Evolutionary conservation across 2,329 filamentous ascomycete genomes (phyloP), one percentile per base, ranked within the genome.

Genomic region (Verticillium zaregamsianum): DNA sequence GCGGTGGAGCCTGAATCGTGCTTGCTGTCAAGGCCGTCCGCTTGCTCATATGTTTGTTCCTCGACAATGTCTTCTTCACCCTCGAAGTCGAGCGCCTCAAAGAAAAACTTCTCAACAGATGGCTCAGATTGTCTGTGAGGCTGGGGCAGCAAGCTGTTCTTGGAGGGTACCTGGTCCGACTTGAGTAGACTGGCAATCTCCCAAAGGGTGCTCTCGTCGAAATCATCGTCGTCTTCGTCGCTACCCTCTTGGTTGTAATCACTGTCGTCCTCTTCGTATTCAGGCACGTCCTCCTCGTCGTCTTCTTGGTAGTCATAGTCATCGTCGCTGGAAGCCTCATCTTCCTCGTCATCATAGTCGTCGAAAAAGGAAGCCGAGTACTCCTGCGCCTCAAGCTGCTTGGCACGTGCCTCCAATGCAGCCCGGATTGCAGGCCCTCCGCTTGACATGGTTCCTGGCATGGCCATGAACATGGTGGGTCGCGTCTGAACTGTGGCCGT

Each of bases 131-230:
- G 17, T 49, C n/a, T n/a, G 49, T n/a, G 35, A 15, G 69, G 63
- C 7, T 68, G 68, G 12, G 79, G 80, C 20, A 85, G 70, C 9
- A 86, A 70, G 66, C 81, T 86, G 52, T 81, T 69, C 66, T 77
- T 81, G 14, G 83, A 82, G 3, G 83, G 82, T 5, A 86, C 72
- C 57, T 80, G 71, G 61, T 81, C 79, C 2, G 80, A 77, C 70
- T 82, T 80, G 12, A 88, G 75, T 49, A 88, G 75, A 63, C 77
- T 85, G 62, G 85, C 86, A 72, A 89, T 88, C 69, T 88, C 85
- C 83, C 84, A 87, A 31, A 88, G 74, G 1, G 84, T 88, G 11
- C 76, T 81, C 73, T 88, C 86, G 63, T 88, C 86, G 65, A 88
- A 87, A 25, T 79, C 80, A 58, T 84, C 82, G 40, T 80, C 82